Evolutionary conservation across 306 rosid species (phyloP), one percentile per base, ranked within the genome.

Genomic region (Dryas octopetala): DNA sequence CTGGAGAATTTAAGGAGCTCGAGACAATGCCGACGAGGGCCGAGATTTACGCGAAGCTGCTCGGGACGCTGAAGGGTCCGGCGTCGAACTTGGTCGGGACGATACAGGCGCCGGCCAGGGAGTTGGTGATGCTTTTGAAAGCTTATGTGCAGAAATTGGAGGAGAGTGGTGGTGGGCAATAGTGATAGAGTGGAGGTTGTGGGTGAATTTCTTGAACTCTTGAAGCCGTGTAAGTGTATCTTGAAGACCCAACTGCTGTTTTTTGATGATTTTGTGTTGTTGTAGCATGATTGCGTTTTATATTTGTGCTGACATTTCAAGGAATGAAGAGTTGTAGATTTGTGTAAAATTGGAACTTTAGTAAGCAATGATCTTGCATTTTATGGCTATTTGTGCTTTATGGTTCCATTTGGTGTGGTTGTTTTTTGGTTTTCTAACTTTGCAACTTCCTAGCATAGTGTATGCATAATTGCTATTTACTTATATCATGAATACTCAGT

Each of bases 101-200:
- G 0, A 77, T 95, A 66, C 97, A 95, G 73, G 97, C 96, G 38
- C 97, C 97, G 41, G 89, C 96, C 2, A 90, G 97, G 80, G 96
- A 91, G 46, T 41, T 94, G 70, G 54, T 94, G 1, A 81, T 91
- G 93, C 81, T 87, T 60, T 87, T 94, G 80, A 85, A 88, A 60
- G 98, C 98, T 0, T 89, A 91, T 59, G 86, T 91, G 17, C 77
- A 85, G 79, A 94, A 91, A 69, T 78, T 94, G 65, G 97, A 94
- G 80, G 85, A 91, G 58, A 80, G 73, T 61, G 81, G 82, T 16
- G 78, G 62, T 7, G 76, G 55, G 4, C 85, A 81, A 80, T 91
- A 82, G 83, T n/a, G 13, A 43, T 6, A 62, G 43, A 2, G 46
- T 45, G 7, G 66, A 40, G 49, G 68, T 14, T 10, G 46, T 32